Base-by-base conservation (phyloP, 129 eudicot species). In the Logfia minima region DNA sequence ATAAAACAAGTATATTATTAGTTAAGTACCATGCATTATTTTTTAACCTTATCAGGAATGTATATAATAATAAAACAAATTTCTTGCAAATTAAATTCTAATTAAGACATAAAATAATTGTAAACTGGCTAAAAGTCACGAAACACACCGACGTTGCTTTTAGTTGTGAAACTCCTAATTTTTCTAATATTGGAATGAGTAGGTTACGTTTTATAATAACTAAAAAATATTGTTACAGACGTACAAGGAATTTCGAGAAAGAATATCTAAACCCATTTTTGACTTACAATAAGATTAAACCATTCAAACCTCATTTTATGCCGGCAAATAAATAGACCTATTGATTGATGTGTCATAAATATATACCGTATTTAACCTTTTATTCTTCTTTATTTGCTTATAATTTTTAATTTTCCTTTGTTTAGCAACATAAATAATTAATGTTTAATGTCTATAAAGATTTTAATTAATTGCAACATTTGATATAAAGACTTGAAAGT, bases 251-350 rank as follows among this genome's bases (percentile, higher is more conserved):
- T 45, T 45, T 14, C 4, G 14, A 45, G 53, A 45, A 45, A 45
- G 53, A 45, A 45, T 13, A 45, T 13, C 18, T 48, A 48, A 48
- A 48, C 18, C 55, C 17, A 9, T 71, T 63, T n/a, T 72, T 79
- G 77, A 79, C 83, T 55, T 21, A 17, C 66, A 71, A 34, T 53
- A 66, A 45, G 34, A 39, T 77, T 35, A 58, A 70, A 79, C 13
- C 29, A 71, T 71, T 79, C 21, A 48, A 43, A 78, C 8, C 75
- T 68, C 63, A 60, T 41, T 72, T 75, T 34, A 13, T 43, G 72
- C 56, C 56, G 39, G 26, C 53, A 76, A 48, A 19, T 45, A 31
- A 9, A 65, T 2, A 19, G 35, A 51, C 10, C 28, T 0, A 24
- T 24, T 24, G 26, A n/a, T 66, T 26, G 39, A 63, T 48, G 55